Conservation (phyloP, 2,329 filamentous ascomycete species). For the Trichoderma pleuroti region DNA sequence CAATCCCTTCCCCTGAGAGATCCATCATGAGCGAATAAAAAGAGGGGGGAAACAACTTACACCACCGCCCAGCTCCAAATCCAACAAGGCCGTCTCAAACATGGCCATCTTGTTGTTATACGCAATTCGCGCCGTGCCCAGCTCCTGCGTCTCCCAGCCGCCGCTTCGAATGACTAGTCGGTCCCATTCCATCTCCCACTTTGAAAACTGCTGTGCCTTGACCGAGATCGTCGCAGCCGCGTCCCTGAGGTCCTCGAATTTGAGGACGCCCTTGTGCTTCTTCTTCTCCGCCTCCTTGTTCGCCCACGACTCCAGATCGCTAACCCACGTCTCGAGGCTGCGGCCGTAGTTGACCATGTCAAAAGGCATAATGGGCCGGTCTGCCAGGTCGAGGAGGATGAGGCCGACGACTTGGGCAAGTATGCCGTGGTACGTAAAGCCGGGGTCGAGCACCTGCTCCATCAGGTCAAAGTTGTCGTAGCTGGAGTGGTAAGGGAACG, state of each 20-base stretch:
- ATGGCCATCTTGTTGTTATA: constrained; percentile 76
- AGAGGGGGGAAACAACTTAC: constrained; percentile 53
- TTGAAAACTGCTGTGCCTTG: constrained; percentile 57
- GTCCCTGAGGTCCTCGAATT: constrained; percentile 40
- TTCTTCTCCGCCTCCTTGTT: constrained; percentile 47
- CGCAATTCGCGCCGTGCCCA: constrained; percentile 64
- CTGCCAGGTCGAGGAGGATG: constrained; percentile 79
- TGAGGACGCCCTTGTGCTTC: constrained; percentile 22
- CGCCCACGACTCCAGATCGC: constrained; percentile 64
- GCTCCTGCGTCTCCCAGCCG: constrained; percentile 69
- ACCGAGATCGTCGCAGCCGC: constrained; percentile 58
- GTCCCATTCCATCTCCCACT: constrained; percentile 78
- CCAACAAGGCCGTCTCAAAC: constrained; percentile 81
- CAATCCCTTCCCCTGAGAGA: not conserved
- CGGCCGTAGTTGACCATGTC: constrained; percentile 72
- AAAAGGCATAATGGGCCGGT: constrained; percentile 77
- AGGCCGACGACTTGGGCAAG: constrained; percentile 78
- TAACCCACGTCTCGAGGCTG: constrained; percentile 61
- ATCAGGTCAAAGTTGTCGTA: constrained; percentile 92
- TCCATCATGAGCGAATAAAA: too few species aligned
- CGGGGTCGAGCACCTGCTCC: constrained; percentile 72
- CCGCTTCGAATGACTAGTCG: constrained; percentile 64
- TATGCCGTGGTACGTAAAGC: constrained; percentile 74
- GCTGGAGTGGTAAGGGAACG: constrained; percentile 73
- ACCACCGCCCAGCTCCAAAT: constrained; percentile 67